phyloP scores from a whole-genome alignment of 345 rosid species.

The Hypericum androsaemum region DNA sequence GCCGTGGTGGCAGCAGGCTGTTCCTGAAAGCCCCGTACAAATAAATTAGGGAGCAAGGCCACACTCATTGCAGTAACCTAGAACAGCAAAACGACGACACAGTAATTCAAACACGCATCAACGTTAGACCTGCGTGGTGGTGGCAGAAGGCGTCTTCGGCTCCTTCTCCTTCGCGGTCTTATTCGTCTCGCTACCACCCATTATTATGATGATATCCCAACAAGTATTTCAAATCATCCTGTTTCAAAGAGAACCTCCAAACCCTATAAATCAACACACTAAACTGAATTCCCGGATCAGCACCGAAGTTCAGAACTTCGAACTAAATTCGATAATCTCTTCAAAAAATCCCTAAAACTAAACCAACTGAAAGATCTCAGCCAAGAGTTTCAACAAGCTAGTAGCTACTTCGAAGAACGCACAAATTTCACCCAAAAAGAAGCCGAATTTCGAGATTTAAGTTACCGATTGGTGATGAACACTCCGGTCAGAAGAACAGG shows the following conservation, averaged over 20 bases:
- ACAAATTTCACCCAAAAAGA: too few species aligned
- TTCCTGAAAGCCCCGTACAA: constrained; percentile 41
- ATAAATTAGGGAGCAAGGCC: neutral
- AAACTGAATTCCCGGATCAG: neutral
- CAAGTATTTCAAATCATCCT: constrained; percentile 37
- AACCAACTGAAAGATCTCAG: too few species aligned
- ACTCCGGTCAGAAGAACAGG: too few species aligned
- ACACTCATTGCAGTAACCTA: constrained; percentile 3
- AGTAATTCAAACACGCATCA: constrained; percentile 3
- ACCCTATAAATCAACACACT: neutral
- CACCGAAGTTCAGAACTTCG: too few species aligned
- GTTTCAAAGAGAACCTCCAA: neutral
- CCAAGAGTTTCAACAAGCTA: too few species aligned
- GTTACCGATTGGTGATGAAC: too few species aligned
- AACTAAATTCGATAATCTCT: too few species aligned
- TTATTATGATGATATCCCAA: constrained; percentile 19
- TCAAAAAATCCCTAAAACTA: too few species aligned
- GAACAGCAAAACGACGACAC: constrained; percentile 8
- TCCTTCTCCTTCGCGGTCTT: constrained; percentile 72
- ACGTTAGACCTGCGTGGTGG: constrained; percentile 49
- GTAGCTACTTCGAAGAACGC: too few species aligned
- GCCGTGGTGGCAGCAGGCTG: constrained; percentile 51
- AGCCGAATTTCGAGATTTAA: too few species aligned
- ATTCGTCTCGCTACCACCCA: constrained; percentile 64
- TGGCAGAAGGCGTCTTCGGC: constrained; percentile 39